phyloP scores from a whole-genome alignment of 2,329 filamentous ascomycete species.

The Colletotrichum cordylinicola region DNA sequence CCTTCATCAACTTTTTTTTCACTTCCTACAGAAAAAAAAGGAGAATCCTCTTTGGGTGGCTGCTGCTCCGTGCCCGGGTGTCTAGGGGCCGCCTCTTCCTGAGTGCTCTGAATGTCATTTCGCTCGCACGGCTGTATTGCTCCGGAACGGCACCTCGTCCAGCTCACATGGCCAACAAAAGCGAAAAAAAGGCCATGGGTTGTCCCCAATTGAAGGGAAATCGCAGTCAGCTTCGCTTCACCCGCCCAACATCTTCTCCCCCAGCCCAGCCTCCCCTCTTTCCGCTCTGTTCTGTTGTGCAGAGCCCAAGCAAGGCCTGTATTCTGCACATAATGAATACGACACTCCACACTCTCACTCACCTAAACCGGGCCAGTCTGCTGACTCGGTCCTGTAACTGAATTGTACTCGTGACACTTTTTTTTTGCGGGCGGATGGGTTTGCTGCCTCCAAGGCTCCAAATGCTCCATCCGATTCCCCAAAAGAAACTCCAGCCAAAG shows the following conservation, averaged over 20 bases:
- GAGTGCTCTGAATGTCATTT: neutral
- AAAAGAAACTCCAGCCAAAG: neutral
- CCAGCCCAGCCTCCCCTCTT: neutral
- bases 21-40: neutral
- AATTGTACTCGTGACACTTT: slow-evolving; percentile 17
- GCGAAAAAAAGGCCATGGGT: neutral
- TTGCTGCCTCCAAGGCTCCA: neutral
- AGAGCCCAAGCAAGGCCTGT: neutral
- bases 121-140: neutral
- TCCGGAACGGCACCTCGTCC: neutral
- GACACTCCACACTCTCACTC: slow-evolving; percentile 9
- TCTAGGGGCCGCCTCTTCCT: neutral
- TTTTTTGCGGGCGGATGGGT: neutral
- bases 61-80: neutral
- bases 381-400: slow-evolving; percentile 17
- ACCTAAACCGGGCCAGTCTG: neutral
- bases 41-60: neutral
- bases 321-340: slow-evolving; percentile 9
- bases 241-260: neutral
- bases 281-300: neutral
- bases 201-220: neutral
- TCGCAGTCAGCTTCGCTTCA: neutral
- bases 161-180: neutral
- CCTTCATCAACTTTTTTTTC: neutral
- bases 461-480: neutral